phyloP scores from a whole-genome alignment of 768 basidiomycete genomes.

The Plicaturopsis crispa region DNA sequence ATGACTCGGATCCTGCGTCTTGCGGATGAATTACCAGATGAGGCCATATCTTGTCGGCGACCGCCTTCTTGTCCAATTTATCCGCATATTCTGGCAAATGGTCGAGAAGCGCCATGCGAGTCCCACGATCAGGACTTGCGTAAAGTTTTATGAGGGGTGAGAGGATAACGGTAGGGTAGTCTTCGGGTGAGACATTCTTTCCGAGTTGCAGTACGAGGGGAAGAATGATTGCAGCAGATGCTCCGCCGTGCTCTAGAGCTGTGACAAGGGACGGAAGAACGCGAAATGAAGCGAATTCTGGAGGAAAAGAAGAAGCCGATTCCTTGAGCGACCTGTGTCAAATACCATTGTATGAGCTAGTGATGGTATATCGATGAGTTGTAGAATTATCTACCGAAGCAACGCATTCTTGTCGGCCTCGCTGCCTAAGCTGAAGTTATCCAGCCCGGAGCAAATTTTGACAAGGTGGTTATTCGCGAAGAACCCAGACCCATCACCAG shows the following conservation, averaged over 20 bases:
- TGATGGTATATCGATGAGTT: background rate
- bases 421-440: constrained; percentile 72
- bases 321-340: constrained; percentile 67
- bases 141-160: constrained; percentile 80
- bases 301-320: constrained; percentile 71
- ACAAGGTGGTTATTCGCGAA: constrained; percentile 79
- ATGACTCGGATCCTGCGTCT: background rate
- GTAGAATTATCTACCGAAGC: constrained; percentile 44
- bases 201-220: constrained; percentile 83
- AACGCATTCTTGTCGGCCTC: constrained; percentile 75
- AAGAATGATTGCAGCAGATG: constrained; percentile 68
- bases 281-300: constrained; percentile 76
- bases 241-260: constrained; percentile 72
- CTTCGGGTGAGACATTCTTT: constrained; percentile 55
- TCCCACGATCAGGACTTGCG: constrained; percentile 86
- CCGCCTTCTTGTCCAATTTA: constrained; percentile 77
- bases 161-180: constrained; percentile 64
- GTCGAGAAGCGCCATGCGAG: constrained; percentile 89
- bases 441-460: constrained; percentile 77
- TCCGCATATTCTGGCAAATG: constrained; percentile 78
- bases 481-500: constrained; percentile 46
- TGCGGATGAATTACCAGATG: constrained; percentile 52
- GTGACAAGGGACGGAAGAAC: constrained; percentile 83
- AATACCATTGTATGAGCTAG: background rate
- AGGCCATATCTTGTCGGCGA: constrained; percentile 88